Base-by-base conservation (phyloP, 768 basidiomycete species). In the Amanita pallidorosea region DNA sequence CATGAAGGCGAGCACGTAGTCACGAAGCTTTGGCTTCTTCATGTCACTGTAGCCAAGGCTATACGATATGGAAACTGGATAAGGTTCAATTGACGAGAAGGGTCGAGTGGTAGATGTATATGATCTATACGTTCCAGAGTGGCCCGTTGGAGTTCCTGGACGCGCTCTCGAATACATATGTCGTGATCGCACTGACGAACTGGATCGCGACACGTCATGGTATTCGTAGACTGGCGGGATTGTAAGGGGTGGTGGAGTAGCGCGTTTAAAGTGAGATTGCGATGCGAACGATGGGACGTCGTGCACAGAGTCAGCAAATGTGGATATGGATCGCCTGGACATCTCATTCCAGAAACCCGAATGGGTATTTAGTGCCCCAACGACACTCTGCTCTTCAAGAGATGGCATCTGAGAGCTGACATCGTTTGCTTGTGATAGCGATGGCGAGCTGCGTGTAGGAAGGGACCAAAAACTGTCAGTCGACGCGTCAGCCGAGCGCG, bases 1-100 rank as follows among this genome's bases (percentile, higher is more conserved):
- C 17, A 60, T 35, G 49, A 66, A 64, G 9, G 59, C 58, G n/a
- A 53, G n/a, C 11, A 59, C 33, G 40, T 56, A 47, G 15, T 20
- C 15, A 25, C 15, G 33, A 27, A 50, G 13, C 17, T 37, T 23
- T 17, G 34, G 44, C 9, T 45, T 41, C 27, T 45, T 33, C 18
- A 27, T 9, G 27, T 33, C 44, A 33, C 31, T 33, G 35, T 35
- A n/a, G n/a, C 46, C 46, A 20, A 47, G 34, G 9, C 46, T 47
- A 18, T 47, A 47, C 1, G 46, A 33, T n/a, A 47, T n/a, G 13
- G 46, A 47, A 3, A 34, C 46, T 12, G 13, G 15, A 22, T 47
- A 47, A 12, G 46, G 46, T 6, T 47, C 35, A 2, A 47, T 17
- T 7, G 46, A 36, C 20, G 46, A 22, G 33, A 31, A 47, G 12